A percentile compares a stretch with the other conserved stretches of the same genome.
phyloP scores from a whole-genome alignment of 352 stramenopile genomes.

The Thraustochytrium sp. region DNA sequence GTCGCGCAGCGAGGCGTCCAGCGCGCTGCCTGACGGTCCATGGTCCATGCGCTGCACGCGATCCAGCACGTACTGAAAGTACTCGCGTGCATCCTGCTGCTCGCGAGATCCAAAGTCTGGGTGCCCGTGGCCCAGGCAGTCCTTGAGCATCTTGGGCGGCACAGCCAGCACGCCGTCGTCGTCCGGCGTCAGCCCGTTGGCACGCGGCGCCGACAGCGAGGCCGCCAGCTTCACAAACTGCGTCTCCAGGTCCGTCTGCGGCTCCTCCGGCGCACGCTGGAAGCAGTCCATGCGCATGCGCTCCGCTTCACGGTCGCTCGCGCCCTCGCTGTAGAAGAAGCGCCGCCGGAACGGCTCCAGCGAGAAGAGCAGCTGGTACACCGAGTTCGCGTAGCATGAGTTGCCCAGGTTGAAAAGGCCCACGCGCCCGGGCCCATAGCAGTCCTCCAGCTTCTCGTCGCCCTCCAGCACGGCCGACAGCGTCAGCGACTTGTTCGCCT shows the following conservation, averaged over 20 bases:
- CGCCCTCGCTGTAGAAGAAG: constrained; percentile 13
- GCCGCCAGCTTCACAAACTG: constrained; percentile 47
- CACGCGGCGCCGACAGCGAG: neutral
- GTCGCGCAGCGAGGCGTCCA: neutral
- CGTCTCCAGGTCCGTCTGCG: constrained; percentile 40
- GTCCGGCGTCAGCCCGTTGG: neutral
- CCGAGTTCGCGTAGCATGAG: constrained; percentile 98
- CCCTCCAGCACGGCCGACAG: constrained; percentile 96
- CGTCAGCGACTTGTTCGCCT: constrained; percentile 95
- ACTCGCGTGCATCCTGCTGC: constrained; percentile 72
- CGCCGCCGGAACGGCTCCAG: neutral
- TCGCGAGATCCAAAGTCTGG: constrained; percentile 40
- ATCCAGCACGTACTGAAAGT: constrained; percentile 91
- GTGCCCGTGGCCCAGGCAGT: constrained; percentile 39
- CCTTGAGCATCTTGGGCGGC: constrained; percentile 46
- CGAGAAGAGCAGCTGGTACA: constrained; percentile 84
- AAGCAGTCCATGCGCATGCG: neutral
- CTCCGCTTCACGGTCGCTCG: neutral
- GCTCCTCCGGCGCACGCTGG: neutral
- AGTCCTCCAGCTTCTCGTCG: constrained; percentile 78
- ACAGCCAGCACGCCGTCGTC: constrained; percentile 13
- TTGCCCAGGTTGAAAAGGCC: constrained; percentile 99
- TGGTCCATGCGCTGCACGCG: constrained; percentile 59
- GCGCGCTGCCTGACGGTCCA: neutral
- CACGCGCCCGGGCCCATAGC: constrained; percentile 81